Base-by-base conservation (phyloP, 108 stramenopile species). In the Nitzschia putrida region DNA sequence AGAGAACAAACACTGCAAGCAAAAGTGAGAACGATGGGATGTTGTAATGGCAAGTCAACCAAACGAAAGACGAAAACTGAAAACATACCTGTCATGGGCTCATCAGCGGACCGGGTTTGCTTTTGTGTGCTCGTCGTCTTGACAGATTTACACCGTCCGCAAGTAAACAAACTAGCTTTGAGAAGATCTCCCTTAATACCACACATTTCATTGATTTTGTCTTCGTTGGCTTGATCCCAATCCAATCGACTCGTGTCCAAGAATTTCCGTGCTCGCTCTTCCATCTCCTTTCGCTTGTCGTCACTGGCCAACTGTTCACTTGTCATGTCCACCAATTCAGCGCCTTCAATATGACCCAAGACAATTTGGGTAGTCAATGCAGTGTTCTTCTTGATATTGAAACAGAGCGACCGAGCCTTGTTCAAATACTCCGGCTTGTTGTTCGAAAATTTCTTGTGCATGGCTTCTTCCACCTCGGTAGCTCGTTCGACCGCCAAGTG, bases 71-170 rank as follows among this genome's bases (percentile, higher is more conserved):
- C 11, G 44, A 44, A 13, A 44, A n/a, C n/a, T n/a, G n/a, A n/a
- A 34, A 34, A 21, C 95, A 93, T 49, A 49, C 47, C 47, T 8
- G 98, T 99, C 99, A 99, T 99, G 12, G 99, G 99, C 76, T 99
- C 99, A 85, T 99, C 98, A 18, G 99, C 97, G 56, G 91, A 93
- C 34, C 98, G 83, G 1, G 99, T 99, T 75, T 99, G 98, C 78
- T 98, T 98, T 80, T 97, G 95, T 14, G 95, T 95, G 72, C 95
- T 93, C 9, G 93, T 93, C 8, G 98, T 99, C 64, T 98, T 98
- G 29, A 76, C 86, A 38, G 87, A 89, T 79, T 98, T 97, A 80
- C 99, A 99, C 42, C 93, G 71, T 11, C 92, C 92, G 73, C 98
- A 99, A 8, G 94, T 96, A 64, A 98, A 99, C 54, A 96, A 68